Evolutionary conservation across 768 basidiomycete species (phyloP).

Genomic region (Lyophyllum decastes): DNA sequence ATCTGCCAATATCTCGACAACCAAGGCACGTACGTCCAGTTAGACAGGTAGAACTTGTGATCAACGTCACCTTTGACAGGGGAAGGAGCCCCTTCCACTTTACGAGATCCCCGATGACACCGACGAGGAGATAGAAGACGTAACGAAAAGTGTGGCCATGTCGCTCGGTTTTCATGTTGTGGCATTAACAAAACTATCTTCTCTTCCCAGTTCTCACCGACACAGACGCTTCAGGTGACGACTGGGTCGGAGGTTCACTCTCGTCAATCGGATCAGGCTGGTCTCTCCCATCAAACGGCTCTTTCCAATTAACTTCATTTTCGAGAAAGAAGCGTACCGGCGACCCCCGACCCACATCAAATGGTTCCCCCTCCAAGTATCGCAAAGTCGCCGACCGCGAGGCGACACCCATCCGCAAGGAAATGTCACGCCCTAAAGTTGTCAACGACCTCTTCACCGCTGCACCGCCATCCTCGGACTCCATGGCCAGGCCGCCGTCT

Average conservation of each 20-base stretch:
- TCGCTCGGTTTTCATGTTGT: background rate
- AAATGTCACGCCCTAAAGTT: background rate
- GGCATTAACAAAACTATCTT: background rate
- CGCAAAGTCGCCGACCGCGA: constrained; percentile 9
- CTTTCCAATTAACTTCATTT: constrained; percentile 1
- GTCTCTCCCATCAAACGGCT: constrained; percentile 1
- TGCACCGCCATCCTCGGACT: background rate
- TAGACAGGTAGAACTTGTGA: too few relatives aligned
- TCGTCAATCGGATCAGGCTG: constrained; percentile 10
- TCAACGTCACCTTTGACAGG: background rate
- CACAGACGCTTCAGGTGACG: constrained; percentile 11
- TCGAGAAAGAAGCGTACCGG: constrained; percentile 2
- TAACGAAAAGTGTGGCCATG: background rate
- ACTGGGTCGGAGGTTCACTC: background rate
- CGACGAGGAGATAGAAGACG: constrained; percentile 11
- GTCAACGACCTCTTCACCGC: constrained; percentile 4
- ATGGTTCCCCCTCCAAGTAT: constrained; percentile 14
- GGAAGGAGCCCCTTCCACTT: background rate
- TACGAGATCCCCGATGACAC: constrained; percentile 10
- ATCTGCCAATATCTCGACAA: background rate
- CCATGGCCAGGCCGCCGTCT: background rate
- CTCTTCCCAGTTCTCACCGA: constrained; percentile 15
- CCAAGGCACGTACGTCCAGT: background rate
- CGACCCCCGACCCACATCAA: background rate
- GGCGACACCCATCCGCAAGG: background rate